phyloP scores from a whole-genome alignment of 2,329 filamentous ascomycete species.

The Didymella sp. region DNA sequence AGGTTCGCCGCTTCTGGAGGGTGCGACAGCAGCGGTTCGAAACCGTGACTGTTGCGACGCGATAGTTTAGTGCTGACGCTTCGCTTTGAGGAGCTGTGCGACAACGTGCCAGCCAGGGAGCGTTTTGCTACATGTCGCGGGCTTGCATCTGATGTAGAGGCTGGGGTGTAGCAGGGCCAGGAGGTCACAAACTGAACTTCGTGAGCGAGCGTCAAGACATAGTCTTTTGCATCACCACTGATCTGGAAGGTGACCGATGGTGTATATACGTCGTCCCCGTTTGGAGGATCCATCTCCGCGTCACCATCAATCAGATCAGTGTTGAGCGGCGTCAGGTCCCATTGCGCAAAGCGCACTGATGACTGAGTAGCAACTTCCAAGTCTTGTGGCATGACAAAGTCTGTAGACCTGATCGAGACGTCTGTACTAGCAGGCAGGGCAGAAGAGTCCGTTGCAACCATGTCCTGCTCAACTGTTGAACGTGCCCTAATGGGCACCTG shows the following conservation, averaged over 20 bases:
- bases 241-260: slow-evolving; percentile 47
- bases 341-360: slow-evolving; percentile 33
- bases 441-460: slow-evolving; percentile 46
- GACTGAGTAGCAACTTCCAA: slow-evolving; percentile 21
- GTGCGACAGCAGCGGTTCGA: slow-evolving; percentile 45
- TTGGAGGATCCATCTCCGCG: slow-evolving; percentile 14
- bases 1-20: slow-evolving; percentile 40
- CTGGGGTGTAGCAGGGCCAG: slow-evolving; percentile 60
- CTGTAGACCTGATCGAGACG: slow-evolving; percentile 36
- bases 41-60: slow-evolving; percentile 45
- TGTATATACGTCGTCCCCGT: slow-evolving; percentile 34
- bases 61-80: slow-evolving; percentile 34
- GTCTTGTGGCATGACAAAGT: slow-evolving; percentile 51
- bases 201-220: slow-evolving; percentile 53
- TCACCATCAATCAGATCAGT: slow-evolving; percentile 37
- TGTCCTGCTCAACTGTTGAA: slow-evolving; percentile 45
- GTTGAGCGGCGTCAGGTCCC: slow-evolving; percentile 38
- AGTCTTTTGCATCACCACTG: slow-evolving; percentile 16
- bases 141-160: slow-evolving; percentile 28
- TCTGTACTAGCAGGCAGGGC: slow-evolving; percentile 38
- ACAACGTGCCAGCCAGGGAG: slow-evolving; percentile 32
- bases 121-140: slow-evolving; percentile 35
- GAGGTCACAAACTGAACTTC: slow-evolving; percentile 63
- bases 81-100: slow-evolving; percentile 44
- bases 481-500: slow-evolving; percentile 44